phyloP scores from a whole-genome alignment of 805 yeast species.

The Blastobotrys muscicola region DNA sequence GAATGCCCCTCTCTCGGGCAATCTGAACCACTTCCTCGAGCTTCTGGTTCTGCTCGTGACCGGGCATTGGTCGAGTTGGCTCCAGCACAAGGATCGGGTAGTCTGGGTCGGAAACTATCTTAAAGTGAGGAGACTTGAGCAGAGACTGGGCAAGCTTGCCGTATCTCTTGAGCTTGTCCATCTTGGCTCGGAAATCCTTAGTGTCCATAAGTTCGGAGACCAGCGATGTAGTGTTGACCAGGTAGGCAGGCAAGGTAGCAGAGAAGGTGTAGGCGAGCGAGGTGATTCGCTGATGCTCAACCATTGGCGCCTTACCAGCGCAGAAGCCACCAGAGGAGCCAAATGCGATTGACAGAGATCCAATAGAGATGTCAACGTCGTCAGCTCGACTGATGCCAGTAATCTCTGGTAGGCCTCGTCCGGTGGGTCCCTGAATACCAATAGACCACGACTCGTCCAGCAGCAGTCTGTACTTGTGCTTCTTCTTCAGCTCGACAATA shows the following conservation, averaged over 20 bases:
- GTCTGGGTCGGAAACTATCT: neutral
- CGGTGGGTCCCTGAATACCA: conserved; percentile 77
- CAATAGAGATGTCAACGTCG: conserved; percentile 68
- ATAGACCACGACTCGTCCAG: conserved; percentile 82
- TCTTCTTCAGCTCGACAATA: conserved; percentile 63
- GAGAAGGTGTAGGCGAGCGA: conserved; percentile 87
- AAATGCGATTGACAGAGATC: conserved; percentile 72
- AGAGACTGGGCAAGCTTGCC: too few species aligned
- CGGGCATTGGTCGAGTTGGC: conserved; percentile 16
- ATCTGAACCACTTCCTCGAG: conserved; percentile 59
- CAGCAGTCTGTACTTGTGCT: conserved; percentile 76
- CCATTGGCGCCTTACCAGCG: conserved; percentile 74
- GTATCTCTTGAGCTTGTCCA: conserved; percentile 7
- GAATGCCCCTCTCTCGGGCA: conserved; percentile 42
- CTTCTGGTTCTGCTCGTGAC: conserved; percentile 28
- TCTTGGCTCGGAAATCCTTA: conserved; percentile 21
- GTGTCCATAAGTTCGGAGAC: conserved; percentile 25
- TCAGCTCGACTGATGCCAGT: conserved; percentile 56
- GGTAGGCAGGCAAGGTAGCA: conserved; percentile 89
- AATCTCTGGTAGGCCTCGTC: conserved; percentile 79
- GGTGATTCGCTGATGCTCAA: conserved; percentile 84
- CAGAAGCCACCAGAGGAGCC: conserved; percentile 92
- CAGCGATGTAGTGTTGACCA: conserved; percentile 38
- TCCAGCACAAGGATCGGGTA: conserved; percentile 1
- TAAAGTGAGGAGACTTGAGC: neutral